Evolutionary conservation across 2,329 filamentous ascomycete genomes (phyloP).

Genomic region (Cordyceps farinosa): DNA sequence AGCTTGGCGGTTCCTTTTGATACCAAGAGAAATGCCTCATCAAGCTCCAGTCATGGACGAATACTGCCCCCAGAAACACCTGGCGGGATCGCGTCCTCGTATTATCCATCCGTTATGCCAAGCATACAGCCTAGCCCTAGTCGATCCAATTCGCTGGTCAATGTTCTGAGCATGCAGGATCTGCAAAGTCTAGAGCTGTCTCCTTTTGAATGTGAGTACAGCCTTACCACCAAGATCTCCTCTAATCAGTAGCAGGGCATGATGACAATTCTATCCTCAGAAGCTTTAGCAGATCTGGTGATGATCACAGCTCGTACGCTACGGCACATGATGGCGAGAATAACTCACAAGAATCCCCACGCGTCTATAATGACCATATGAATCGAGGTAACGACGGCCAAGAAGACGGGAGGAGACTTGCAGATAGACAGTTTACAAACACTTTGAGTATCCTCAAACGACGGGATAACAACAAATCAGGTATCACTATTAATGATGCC

Average conservation of each 20-base stretch:
- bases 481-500: neutral
- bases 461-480: neutral
- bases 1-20: neutral
- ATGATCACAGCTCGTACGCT: slow-evolving; percentile 26
- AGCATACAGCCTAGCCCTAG: slow-evolving; percentile 34
- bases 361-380: neutral
- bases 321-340: slow-evolving; percentile 24
- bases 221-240: neutral
- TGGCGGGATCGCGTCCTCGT: slow-evolving; percentile 30
- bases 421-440: neutral
- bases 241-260: slow-evolving; percentile 23
- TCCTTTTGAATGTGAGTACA: slow-evolving; percentile 32
- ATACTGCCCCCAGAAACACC: slow-evolving; percentile 20
- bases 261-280: slow-evolving; percentile 21
- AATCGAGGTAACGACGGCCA: neutral
- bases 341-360: neutral
- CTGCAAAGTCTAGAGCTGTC: slow-evolving; percentile 35
- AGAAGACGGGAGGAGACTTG: neutral
- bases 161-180: slow-evolving; percentile 31
- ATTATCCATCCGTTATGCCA: slow-evolving; percentile 32
- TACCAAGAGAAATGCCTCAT: neutral
- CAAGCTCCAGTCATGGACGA: neutral
- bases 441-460: neutral
- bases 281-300: slow-evolving; percentile 24
- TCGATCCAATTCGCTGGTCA: slow-evolving; percentile 26